phyloP scores from a whole-genome alignment of 257 asterid species.

The Ligustrum vulgare region DNA sequence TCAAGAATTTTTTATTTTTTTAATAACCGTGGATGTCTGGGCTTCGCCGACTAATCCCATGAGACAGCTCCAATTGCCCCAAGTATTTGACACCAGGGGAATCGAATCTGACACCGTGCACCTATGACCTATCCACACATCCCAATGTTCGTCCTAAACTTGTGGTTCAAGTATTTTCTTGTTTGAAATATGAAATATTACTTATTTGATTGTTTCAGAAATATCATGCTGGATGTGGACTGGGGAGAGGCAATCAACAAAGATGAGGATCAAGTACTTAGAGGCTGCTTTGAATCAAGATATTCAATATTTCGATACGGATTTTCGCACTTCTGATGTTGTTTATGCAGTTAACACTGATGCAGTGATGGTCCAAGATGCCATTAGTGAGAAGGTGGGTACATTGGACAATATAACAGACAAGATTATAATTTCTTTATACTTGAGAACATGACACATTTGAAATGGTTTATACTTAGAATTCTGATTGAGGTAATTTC shows the following conservation, averaged over 20 bases:
- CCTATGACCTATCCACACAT: too few species aligned
- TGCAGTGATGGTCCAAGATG: slow-evolving; percentile 90
- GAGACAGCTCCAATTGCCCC: too few species aligned
- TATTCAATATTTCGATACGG: slow-evolving; percentile 78
- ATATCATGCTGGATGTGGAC: slow-evolving; percentile 99
- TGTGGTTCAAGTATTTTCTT: neutral
- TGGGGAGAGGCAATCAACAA: slow-evolving; percentile 89
- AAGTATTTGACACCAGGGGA: too few species aligned
- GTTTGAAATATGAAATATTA: neutral
- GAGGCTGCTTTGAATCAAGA: slow-evolving; percentile 90
- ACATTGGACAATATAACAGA: neutral
- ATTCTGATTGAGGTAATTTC: neutral
- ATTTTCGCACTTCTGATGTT: slow-evolving; percentile 87
- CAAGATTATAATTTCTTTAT: neutral
- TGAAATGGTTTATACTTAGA: neutral
- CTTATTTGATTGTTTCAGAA: slow-evolving; percentile 38
- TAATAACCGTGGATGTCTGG: too few species aligned
- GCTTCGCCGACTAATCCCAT: too few species aligned
- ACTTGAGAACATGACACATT: neutral
- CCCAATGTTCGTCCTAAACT: too few species aligned
- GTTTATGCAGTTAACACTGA: slow-evolving; percentile 88
- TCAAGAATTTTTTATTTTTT: neutral
- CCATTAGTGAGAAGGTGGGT: slow-evolving; percentile 89
- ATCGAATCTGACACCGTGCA: too few species aligned
- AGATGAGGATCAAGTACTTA: slow-evolving; percentile 78